A percentile compares a stretch with the other conserved stretches of the same genome.
Conservation (phyloP, 2,329 filamentous ascomycete genomes). For the Cyanodermella asteris region DNA sequence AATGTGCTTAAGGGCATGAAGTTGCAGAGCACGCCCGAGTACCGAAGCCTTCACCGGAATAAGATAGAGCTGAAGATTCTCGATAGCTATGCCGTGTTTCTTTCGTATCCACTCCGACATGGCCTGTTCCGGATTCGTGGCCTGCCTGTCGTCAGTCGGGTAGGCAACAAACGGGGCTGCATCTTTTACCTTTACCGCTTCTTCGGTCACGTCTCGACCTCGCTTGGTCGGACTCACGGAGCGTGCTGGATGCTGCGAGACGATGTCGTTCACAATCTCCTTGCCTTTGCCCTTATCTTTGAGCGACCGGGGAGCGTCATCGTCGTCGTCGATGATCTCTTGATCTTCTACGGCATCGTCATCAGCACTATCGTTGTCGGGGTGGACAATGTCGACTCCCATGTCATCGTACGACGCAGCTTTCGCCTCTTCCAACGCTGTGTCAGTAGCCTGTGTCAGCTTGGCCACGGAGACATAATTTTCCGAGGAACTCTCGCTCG, state of each 20-base stretch:
- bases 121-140: conserved; percentile 4
- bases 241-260: background rate
- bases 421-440: no score
- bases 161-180: background rate
- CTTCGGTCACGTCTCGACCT: no score
- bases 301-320: no score
- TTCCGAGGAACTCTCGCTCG: no score
- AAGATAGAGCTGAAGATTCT: conserved; percentile 32
- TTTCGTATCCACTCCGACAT: conserved; percentile 30
- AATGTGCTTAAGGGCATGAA: conserved; percentile 32
- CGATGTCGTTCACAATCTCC: conserved; percentile 5
- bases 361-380: conserved; percentile 6
- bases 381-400: conserved; percentile 8
- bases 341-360: conserved; percentile 5
- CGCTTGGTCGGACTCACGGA: background rate
- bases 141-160: conserved; percentile 1
- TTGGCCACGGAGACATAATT: no score
- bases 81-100: conserved; percentile 35
- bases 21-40: conserved; percentile 32
- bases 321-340: conserved; percentile 5
- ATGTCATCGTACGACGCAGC: conserved; percentile 7
- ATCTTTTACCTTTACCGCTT: background rate
- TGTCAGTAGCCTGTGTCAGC: no score
- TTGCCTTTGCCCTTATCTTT: conserved; percentile 8
- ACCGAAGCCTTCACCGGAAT: conserved; percentile 39